Evolutionary conservation across 106 monocot genomes (phyloP), one percentile per base, ranked within the genome.

Genomic region (Dendrobium huoshanense): DNA sequence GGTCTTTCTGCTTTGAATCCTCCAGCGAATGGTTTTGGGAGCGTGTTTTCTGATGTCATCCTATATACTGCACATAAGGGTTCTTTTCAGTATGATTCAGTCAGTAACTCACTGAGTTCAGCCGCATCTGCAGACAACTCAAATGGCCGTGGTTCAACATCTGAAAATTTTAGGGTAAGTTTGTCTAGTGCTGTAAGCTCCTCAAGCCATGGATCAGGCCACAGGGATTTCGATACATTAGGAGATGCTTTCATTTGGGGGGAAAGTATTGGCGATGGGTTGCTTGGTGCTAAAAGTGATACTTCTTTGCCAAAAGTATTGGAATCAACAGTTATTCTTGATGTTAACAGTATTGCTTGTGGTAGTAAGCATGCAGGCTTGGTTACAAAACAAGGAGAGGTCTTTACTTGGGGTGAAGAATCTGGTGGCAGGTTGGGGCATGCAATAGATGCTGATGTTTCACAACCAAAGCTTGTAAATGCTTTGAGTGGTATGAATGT

Each of bases 321-420:
- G 79, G 88, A 92, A 77, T 92, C 87, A 41, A 73, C 85, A n/a
- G 79, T 83, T 45, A 79, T 87, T 31, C 80, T 85, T 44, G 92
- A 94, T 74, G 85, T 92, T 15, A 85, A 83, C 18, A 81, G 76
- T 9, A 73, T 94, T 70, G 83, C 90, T 78, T 94, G 94, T 59
- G 94, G 94, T 9, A 82, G 74, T 54, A 82, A 74, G 37, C 90
- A 92, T 85, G 88, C 88, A 41, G 81, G 81, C 37, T 61, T 94
- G 77, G 87, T 92, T 55, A 94, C 89, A 5, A 88, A 74, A 75
- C 92, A 87, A 65, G 94, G 94, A 29, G 92, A 90, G 73, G 88
- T 90, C 29, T 92, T 90, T 81, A 92, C 84, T 77, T 94, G 94
- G 94, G 94, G 94, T 41, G 87, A 90, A 75, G 94, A 92, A 58